Evolutionary conservation across 179 eudicot species (phyloP).

Genomic region (Silene coronaria): DNA sequence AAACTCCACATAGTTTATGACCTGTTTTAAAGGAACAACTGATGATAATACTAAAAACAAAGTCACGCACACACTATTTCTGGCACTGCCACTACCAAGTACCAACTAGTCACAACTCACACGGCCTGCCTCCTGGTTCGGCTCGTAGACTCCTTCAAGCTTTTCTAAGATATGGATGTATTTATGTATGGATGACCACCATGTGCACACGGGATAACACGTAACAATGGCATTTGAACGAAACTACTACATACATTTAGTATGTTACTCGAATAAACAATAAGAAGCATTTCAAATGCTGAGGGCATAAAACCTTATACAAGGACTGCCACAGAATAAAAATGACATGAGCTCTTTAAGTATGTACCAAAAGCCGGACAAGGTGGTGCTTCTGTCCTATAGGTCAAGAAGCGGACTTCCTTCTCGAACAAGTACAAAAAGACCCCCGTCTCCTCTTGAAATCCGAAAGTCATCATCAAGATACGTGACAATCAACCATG

Average conservation of each 20-base stretch:
- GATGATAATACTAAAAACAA: too few relatives aligned
- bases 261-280: background rate
- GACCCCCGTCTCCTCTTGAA: constrained; percentile 94
- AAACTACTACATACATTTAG: background rate
- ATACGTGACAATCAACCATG: constrained; percentile 78
- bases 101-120: too few relatives aligned
- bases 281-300: constrained; percentile 5
- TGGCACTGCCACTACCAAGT: too few relatives aligned
- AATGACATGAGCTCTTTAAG: constrained; percentile 24
- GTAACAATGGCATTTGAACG: background rate
- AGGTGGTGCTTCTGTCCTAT: constrained; percentile 18
- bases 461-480: constrained; percentile 83
- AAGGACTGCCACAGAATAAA: background rate
- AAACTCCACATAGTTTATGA: too few relatives aligned
- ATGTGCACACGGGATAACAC: background rate
- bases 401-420: constrained; percentile 73
- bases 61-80: too few relatives aligned
- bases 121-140: too few relatives aligned
- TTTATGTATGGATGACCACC: too few relatives aligned
- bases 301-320: background rate
- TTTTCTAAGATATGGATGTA: too few relatives aligned
- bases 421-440: constrained; percentile 88
- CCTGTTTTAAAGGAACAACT: too few relatives aligned
- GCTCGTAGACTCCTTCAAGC: too few relatives aligned
- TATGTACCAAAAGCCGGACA: constrained; percentile 11